These are phyloP conservation scores for Alternaria ventricosa DNA, from an alignment of 2,329 filamentous ascomycete genomes.

Conservation along the genomic window DNA sequence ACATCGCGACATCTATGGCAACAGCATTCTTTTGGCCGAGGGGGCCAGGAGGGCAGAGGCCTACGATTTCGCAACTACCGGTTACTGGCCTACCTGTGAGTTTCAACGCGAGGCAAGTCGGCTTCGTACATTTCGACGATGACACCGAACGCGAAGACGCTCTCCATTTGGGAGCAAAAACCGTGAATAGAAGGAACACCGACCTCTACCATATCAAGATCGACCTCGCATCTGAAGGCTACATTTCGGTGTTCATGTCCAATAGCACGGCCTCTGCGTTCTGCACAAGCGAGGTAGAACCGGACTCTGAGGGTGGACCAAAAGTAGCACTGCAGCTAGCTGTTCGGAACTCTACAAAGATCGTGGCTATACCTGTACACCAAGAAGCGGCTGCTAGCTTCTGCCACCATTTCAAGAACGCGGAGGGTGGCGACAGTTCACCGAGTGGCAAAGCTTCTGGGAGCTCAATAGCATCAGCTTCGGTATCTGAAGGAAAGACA, in stretches of 20 bases:
- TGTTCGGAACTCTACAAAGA: background rate
- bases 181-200: background rate
- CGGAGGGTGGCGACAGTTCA: background rate
- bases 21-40: background rate
- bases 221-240: slow-evolving; percentile 1
- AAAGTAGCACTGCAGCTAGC: background rate
- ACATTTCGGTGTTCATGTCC: slow-evolving; percentile 6
- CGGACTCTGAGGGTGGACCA: background rate
- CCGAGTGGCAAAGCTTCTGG: background rate
- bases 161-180: rapidly evolving
- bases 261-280: background rate
- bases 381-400: background rate
- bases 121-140: background rate
- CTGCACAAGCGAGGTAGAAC: background rate
- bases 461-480: rapidly evolving
- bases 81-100: background rate
- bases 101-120: background rate
- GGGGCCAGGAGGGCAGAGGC: background rate
- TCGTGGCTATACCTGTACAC: background rate
- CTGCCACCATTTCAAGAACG: background rate
- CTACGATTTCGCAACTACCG: background rate
- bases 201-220: slow-evolving; percentile 7
- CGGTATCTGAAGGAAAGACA: background rate
- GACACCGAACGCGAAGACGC: background rate
- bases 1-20: background rate